Evolutionary conservation across 176 grass and related monocot genomes (phyloP).

Genomic region (Thinopyrum elongatum): DNA sequence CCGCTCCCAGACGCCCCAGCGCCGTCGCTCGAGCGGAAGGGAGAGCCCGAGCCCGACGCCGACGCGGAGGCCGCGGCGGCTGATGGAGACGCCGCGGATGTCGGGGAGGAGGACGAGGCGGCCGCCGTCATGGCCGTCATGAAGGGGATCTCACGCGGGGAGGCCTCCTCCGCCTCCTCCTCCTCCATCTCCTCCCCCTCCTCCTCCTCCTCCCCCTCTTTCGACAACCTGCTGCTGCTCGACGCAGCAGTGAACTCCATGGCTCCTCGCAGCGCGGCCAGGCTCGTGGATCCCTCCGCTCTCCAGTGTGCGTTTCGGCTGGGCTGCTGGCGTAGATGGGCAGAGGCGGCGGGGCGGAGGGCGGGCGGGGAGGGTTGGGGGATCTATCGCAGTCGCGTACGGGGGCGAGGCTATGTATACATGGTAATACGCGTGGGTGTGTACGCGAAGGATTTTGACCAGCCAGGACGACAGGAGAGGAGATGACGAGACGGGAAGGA

Average conservation of each 20-base stretch:
- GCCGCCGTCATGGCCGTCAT: background rate
- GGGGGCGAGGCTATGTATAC: background rate
- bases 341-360: background rate
- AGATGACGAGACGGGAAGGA: background rate
- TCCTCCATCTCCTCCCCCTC: conserved; percentile 11
- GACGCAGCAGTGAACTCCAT: conserved; percentile 41
- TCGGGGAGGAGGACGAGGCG: conserved; percentile 8
- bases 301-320: background rate
- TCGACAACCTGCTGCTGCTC: conserved; percentile 41
- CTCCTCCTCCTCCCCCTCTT: conserved; percentile 32
- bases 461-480: conserved; percentile 21
- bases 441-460: conserved; percentile 22
- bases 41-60: conserved; percentile 10
- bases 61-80: background rate
- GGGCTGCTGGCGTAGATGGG: background rate
- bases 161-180: conserved; percentile 13
- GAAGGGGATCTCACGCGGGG: conserved; percentile 46
- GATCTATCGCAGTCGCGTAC: conserved; percentile 21
- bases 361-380: background rate
- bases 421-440: background rate
- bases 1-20: conserved; percentile 48
- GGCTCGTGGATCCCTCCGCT: conserved; percentile 6
- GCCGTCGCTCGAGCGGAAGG: conserved; percentile 34
- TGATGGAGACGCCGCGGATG: conserved; percentile 23
- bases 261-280: background rate